A percentile compares a stretch with the other conserved stretches of the same genome.
Evolutionary conservation across 2,329 filamentous ascomycete species (phyloP).

Genomic region (Didymellaceae sp.): DNA sequence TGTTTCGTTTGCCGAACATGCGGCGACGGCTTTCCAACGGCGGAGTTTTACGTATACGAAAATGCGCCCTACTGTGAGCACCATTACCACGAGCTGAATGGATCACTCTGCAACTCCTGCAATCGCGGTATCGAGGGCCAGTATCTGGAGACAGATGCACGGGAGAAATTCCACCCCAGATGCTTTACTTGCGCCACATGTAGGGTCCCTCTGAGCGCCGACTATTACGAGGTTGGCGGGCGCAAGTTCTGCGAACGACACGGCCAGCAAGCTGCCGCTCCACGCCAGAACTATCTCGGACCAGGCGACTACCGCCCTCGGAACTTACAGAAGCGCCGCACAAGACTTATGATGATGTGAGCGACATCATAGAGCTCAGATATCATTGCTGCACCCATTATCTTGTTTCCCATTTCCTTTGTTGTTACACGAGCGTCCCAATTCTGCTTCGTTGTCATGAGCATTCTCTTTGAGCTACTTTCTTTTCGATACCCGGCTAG

Average conservation of each 20-base stretch:
- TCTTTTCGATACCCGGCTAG: conserved; percentile 35
- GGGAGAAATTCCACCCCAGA: conserved; percentile 81
- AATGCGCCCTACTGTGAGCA: conserved; percentile 89
- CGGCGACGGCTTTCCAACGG: conserved; percentile 77
- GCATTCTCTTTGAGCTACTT: conserved; percentile 22
- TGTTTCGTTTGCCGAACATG: conserved; percentile 94
- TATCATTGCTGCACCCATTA: not conserved
- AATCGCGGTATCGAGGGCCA: conserved; percentile 88
- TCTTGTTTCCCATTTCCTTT: not conserved
- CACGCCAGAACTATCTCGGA: conserved; percentile 47
- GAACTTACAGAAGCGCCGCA: conserved; percentile 57
- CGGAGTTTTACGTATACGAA: conserved; percentile 89
- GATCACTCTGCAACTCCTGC: conserved; percentile 82
- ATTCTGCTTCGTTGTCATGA: conserved; percentile 15
- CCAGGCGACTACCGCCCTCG: conserved; percentile 45
- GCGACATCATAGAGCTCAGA: conserved; percentile 3
- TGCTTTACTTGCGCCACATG: conserved; percentile 90
- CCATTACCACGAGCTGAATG: conserved; percentile 92
- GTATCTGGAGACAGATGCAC: conserved; percentile 82
- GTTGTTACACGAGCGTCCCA: not conserved
- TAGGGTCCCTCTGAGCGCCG: conserved; percentile 73
- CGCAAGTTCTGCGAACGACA: conserved; percentile 86
- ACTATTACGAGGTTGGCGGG: conserved; percentile 89
- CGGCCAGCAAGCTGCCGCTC: conserved; percentile 66
- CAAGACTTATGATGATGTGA: conserved; percentile 60